Evolutionary conservation across 75 land plant species (phyloP), one percentile per base, ranked within the genome.

Genomic region (Larix kaempferi): DNA sequence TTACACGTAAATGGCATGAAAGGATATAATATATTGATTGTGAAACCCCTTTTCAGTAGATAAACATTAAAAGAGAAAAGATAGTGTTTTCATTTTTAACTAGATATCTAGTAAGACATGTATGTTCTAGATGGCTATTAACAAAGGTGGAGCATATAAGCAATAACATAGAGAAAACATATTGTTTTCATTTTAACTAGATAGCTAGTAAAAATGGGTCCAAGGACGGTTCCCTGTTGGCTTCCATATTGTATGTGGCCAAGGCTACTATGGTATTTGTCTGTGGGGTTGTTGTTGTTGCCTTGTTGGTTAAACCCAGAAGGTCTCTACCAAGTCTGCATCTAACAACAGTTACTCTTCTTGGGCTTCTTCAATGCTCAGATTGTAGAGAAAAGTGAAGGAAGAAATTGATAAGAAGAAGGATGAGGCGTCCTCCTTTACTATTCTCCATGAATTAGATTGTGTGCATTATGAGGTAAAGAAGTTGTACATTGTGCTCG

Each of bases 351-450:
- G 44, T 41, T 72, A 78, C 14, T n/a, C 27, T 21, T 54, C 59
- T 11, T 81, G 82, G 82, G 49, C 82, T 15, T 78, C 82, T 3
- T 77, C 80, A 6, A 55, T 81, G 56, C 41, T 64, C 37, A 57
- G 35, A 29, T 41, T 81, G 39, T 81, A 81, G 81, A 73, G 79
- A n/a, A 78, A 58, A 21, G 80, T 81, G 41, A 81, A 81, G 81
- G 82, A 81, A 73, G 82, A 81, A 56, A 67, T 79, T 27, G 82
- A 81, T 33, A 81, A 64, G 81, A 64, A 66, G 35, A 81, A 79
- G 82, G 49, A 49, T 49, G n/a, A 2, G 12, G 79, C 17, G 22
- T 71, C 72, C 25, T 81, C 82, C 6, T 29, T 41, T 64, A 73
- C 82, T 15, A 81, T 71, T 17, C 57, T 81, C 10, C 37, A 64